These are phyloP conservation scores for Coniochaeta sp. DNA, from an alignment of 2,329 filamentous ascomycete genomes.

Conservation along the genomic window DNA sequence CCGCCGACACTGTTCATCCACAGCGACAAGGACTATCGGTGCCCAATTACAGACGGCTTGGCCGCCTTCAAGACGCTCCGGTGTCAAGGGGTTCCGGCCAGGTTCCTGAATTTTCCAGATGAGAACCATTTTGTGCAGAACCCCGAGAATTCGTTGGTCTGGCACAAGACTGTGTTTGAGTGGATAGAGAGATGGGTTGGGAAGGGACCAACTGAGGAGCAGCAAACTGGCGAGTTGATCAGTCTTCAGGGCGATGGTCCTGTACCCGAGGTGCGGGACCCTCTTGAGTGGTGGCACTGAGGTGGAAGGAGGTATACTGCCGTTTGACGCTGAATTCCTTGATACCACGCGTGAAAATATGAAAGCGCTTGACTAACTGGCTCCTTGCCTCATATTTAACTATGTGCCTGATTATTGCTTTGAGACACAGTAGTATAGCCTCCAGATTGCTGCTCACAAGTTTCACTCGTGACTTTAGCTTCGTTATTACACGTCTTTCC, in stretches of 20 bases:
- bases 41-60: conserved; percentile 42
- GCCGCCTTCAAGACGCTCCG: conserved; percentile 68
- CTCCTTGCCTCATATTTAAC: too few relatives aligned
- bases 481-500: too few relatives aligned
- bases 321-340: too few relatives aligned
- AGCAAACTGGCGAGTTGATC: background rate
- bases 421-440: too few relatives aligned
- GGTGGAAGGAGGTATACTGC: too few relatives aligned
- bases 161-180: conserved; percentile 60
- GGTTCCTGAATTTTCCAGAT: conserved; percentile 65
- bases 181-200: conserved; percentile 50
- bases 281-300: background rate
- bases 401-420: too few relatives aligned
- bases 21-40: conserved; percentile 60
- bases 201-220: conserved; percentile 1
- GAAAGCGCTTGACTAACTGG: too few relatives aligned
- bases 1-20: conserved; percentile 68
- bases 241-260: background rate
- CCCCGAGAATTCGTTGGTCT: conserved; percentile 60
- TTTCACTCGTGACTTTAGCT: too few relatives aligned
- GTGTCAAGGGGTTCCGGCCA: conserved; percentile 56
- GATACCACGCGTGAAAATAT: too few relatives aligned
- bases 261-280: background rate
- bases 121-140: conserved; percentile 66
- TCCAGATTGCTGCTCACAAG: too few relatives aligned